Conservation (phyloP, 495 filamentous ascomycete species). For the Bacidia gigantensis region DNA sequence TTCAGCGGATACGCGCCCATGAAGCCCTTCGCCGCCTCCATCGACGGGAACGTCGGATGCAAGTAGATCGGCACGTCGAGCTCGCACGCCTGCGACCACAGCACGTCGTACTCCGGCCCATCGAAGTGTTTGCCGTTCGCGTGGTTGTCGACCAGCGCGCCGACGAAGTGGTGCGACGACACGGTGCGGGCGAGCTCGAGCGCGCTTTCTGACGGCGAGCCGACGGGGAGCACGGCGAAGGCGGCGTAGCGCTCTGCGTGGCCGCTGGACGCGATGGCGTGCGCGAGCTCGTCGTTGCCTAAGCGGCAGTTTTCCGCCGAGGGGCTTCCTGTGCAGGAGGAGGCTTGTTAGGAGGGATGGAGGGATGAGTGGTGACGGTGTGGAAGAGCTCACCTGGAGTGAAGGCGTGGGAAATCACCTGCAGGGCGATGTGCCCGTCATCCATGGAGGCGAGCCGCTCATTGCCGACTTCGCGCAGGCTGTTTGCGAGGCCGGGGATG, state of each 20-base stretch:
- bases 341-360: too few species aligned
- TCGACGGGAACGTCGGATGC: conserved; percentile 36
- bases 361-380: too few species aligned
- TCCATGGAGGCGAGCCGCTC: conserved; percentile 40
- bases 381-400: too few species aligned
- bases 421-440: conserved; percentile 34
- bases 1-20: conserved; percentile 23
- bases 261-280: conserved; percentile 30
- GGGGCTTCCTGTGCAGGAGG: conserved; percentile 24
- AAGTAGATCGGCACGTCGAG: conserved; percentile 46
- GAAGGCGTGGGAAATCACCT: conserved; percentile 43
- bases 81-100: too few species aligned
- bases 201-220: conserved; percentile 30
- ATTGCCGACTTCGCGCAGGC: conserved; percentile 27
- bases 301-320: conserved; percentile 23
- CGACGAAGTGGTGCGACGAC: conserved; percentile 35
- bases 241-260: conserved; percentile 37
- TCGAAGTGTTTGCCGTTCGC: conserved; percentile 36
- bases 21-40: conserved; percentile 23
- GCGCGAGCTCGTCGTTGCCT: conserved; percentile 41
- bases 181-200: conserved; percentile 36
- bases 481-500: conserved; percentile 19
- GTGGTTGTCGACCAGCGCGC: conserved; percentile 44
- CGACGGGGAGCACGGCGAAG: conserved; percentile 41
- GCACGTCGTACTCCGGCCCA: conserved; percentile 30